These are phyloP conservation scores for Phaffia australis DNA, from an alignment of 768 basidiomycete species.

Conservation along the genomic window DNA sequence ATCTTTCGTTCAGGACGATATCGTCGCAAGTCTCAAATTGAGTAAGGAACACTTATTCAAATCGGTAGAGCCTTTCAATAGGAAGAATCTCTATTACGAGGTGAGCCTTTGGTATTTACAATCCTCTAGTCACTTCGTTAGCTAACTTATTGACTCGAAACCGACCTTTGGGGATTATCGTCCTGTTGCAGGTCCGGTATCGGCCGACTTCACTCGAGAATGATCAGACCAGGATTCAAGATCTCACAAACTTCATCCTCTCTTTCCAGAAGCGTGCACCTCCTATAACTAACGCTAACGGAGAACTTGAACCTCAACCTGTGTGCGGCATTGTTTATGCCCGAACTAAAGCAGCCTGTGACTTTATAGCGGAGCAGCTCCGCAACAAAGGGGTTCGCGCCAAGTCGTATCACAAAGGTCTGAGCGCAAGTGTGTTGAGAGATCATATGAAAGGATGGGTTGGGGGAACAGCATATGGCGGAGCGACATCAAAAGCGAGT, in stretches of 20 bases:
- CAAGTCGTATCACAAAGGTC: conserved; percentile 63
- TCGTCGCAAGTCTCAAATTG: conserved; percentile 57
- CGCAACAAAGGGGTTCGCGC: conserved; percentile 56
- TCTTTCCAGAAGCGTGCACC: conserved; percentile 39
- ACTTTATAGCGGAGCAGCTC: conserved; percentile 56
- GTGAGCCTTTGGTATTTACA: conserved; percentile 37
- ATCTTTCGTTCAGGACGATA: conserved; percentile 55
- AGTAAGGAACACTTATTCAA: conserved; percentile 48
- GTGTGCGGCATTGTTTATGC: conserved; percentile 62
- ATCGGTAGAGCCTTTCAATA: conserved; percentile 69
- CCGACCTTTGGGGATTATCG: not conserved
- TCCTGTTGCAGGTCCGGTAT: conserved; percentile 50
- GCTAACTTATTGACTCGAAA: not conserved
- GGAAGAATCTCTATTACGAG: conserved; percentile 70
- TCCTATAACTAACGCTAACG: conserved; percentile 41
- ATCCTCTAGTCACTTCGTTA: not conserved
- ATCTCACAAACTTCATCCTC: conserved; percentile 57
- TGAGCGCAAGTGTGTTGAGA: conserved; percentile 48
- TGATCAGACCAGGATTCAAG: conserved; percentile 48
- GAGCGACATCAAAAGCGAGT: not conserved
- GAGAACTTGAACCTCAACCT: conserved; percentile 50
- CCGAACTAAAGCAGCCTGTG: conserved; percentile 54
- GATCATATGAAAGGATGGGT: conserved; percentile 50
- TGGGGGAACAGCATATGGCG: conserved; percentile 36
- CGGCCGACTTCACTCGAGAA: conserved; percentile 37